Base-by-base conservation (phyloP, 73 alveolate genomes). In the Paramecium primaurelia region DNA sequence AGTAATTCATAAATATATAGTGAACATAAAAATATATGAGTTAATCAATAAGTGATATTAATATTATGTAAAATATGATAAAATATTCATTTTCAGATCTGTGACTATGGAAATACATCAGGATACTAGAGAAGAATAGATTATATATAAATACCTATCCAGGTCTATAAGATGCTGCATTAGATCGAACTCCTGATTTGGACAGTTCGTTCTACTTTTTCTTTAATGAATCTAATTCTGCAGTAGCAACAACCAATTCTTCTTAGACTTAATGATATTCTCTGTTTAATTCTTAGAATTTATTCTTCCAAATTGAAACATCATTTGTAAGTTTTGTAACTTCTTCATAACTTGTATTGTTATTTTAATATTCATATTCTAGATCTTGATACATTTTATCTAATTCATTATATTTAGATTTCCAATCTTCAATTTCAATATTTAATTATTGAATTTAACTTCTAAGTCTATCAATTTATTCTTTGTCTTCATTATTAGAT, bases 371-470 rank as follows among this genome's bases (percentile, higher is more conserved):
- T 80, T 80, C 71, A 22, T 45, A 80, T 44, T 80, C 91, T 16
- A 80, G 34, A 22, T 80, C 91, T 26, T 80, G 9, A 80, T 42
- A 80, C 58, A 25, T 80, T 47, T 80, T 28, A 2, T 45, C 71
- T 80, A 80, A 45, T 45, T 80, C 91, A 44, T 40, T 25, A 80
- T 80, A 80, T 47, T 58, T 80, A 10, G 28, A 44, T 25, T 26
- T 80, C 91, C 91, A 80, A 80, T 80, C 91, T 42, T 80, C 91
- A 44, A 45, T 80, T 49, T 80, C 91, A 0, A 45, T 20, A 45
- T 80, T 49, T 26, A 80, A 20, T 49, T 80, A 16, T 26, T n/a
- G 8, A 4, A 40, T 45, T 25, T 80, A 26, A 49, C 25, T 80
- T 40, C 32, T 80, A n/a, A 80, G n/a, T 28, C 71, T 80, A 34